These are phyloP conservation scores for Flaveria sonorensis DNA, from an alignment of 129 eudicot species.

Conservation along the genomic window DNA sequence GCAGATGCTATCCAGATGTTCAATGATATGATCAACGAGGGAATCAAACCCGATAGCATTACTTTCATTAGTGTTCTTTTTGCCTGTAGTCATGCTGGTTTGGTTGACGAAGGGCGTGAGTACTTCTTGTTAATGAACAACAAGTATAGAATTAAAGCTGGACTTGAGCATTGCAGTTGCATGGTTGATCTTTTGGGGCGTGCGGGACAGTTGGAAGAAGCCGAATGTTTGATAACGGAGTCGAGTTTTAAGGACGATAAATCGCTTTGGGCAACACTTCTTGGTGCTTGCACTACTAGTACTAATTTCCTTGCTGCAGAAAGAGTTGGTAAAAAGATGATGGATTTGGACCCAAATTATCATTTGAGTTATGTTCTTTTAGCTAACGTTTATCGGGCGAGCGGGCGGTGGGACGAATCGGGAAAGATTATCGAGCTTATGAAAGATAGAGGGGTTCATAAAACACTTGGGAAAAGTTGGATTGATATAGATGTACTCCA, in stretches of 20 bases:
- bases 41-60: constrained; percentile 57
- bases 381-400: constrained; percentile 63
- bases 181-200: constrained; percentile 81
- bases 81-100: constrained; percentile 84
- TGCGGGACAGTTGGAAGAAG: constrained; percentile 71
- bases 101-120: constrained; percentile 63
- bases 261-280: constrained; percentile 87
- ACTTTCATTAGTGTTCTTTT: constrained; percentile 66
- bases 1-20: constrained; percentile 57
- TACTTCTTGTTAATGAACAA: constrained; percentile 51
- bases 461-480: constrained; percentile 87
- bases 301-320: constrained; percentile 65
- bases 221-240: constrained; percentile 51
- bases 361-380: constrained; percentile 82
- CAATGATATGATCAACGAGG: constrained; percentile 55
- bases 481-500: constrained; percentile 43
- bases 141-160: constrained; percentile 55
- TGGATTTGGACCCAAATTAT: constrained; percentile 66
- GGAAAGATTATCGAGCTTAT: constrained; percentile 50
- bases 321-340: constrained; percentile 78
- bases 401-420: constrained; percentile 73
- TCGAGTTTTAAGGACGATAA: constrained; percentile 46
- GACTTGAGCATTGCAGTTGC: constrained; percentile 60
- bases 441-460: constrained; percentile 68
- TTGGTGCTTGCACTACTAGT: constrained; percentile 69